Evolutionary conservation across 225 moss, liverwort and hornwort species (phyloP).

Genomic region (Pleurozium schreberi): DNA sequence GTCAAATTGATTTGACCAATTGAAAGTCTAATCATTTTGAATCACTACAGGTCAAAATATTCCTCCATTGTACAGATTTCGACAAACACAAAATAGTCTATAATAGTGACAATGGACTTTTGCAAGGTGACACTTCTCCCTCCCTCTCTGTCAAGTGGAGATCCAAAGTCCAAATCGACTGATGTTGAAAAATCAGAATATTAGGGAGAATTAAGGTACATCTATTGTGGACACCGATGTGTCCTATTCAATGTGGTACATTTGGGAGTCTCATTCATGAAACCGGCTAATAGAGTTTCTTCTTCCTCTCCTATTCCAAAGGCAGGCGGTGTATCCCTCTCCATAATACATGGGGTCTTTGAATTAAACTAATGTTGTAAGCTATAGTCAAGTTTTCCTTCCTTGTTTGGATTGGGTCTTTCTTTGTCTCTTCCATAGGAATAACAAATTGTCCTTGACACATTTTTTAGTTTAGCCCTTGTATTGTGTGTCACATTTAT

Average conservation of each 20-base stretch:
- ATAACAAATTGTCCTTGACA: background rate
- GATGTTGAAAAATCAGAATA: too few species aligned
- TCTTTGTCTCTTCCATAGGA: background rate
- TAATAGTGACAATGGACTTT: background rate
- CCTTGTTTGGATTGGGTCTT: background rate
- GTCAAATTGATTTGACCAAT: background rate
- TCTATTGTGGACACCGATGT: background rate
- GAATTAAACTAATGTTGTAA: too few species aligned
- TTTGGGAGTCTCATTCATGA: background rate
- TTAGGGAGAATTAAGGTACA: background rate
- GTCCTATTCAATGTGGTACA: background rate
- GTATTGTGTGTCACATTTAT: background rate
- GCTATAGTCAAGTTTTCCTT: background rate
- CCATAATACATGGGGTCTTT: too few species aligned
- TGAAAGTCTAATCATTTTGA: background rate
- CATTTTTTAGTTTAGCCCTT: background rate
- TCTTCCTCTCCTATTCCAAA: too few species aligned
- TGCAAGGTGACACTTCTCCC: background rate
- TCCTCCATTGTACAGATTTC: background rate
- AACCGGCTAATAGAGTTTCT: background rate
- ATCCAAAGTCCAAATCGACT: too few species aligned
- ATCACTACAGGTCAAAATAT: rapidly evolving
- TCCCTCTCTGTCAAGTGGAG: rapidly evolving
- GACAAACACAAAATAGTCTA: background rate
- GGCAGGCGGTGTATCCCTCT: too few species aligned